A percentile compares a stretch with the other conserved stretches of the same genome.
These are phyloP conservation scores for Dryadomyces quercus-mongolicae DNA, from an alignment of 2,329 filamentous ascomycete species.

Conservation along the genomic window DNA sequence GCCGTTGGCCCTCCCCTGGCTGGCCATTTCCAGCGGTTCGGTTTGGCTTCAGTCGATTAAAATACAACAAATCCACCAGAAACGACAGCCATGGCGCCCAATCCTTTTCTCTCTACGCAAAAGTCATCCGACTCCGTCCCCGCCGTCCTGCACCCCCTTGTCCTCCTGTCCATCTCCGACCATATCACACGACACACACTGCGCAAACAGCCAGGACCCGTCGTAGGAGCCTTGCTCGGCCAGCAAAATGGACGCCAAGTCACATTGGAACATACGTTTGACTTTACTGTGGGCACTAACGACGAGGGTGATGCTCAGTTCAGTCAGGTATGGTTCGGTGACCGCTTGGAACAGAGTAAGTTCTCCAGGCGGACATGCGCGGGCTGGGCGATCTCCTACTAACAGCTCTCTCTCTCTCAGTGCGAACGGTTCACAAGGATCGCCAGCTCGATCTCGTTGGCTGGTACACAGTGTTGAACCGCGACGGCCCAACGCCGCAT, in stretches of 20 bases:
- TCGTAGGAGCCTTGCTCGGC: slow-evolving; percentile 80
- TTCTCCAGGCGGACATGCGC: slow-evolving; percentile 11
- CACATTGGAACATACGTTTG: slow-evolving; percentile 87
- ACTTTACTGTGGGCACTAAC: slow-evolving; percentile 48
- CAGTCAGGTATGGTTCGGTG: slow-evolving; percentile 59
- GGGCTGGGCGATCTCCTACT: too few relatives aligned
- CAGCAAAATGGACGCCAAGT: slow-evolving; percentile 85
- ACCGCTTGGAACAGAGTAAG: slow-evolving; percentile 76
- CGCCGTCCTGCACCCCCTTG: slow-evolving; percentile 80
- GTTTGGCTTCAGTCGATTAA: background rate
- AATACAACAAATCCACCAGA: background rate
- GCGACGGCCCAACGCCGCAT: slow-evolving; percentile 55
- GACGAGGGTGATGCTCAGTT: slow-evolving; percentile 48
- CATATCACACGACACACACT: slow-evolving; percentile 87
- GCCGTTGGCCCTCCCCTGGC: background rate
- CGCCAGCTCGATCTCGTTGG: slow-evolving; percentile 78
- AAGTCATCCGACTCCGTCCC: slow-evolving; percentile 65
- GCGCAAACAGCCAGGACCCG: slow-evolving; percentile 59
- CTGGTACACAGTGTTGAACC: slow-evolving; percentile 74
- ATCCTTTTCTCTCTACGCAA: slow-evolving; percentile 52
- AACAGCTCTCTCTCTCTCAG: too few relatives aligned
- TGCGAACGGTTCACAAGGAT: slow-evolving; percentile 78
- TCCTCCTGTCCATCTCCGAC: slow-evolving; percentile 92
- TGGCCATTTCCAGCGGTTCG: background rate
- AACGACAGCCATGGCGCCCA: slow-evolving; percentile 18